Conservation (phyloP, 2,329 filamentous ascomycete genomes). For the Cercospora sp. region DNA sequence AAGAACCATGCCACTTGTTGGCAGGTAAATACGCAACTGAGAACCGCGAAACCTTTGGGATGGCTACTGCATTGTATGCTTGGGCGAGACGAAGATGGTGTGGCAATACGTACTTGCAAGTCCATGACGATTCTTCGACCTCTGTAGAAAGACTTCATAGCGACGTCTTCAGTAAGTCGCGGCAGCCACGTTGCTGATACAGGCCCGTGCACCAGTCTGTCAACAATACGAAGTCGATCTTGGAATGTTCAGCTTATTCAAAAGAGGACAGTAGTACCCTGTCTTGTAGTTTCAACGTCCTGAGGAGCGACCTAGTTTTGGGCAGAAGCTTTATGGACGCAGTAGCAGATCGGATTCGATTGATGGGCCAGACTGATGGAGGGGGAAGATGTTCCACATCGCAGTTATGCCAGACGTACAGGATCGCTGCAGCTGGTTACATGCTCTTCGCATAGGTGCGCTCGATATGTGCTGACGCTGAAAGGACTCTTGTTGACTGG, state of each 20-base stretch:
- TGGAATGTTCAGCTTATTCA: background rate
- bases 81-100: constrained; percentile 27
- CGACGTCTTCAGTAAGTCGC: constrained; percentile 40
- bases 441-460: background rate
- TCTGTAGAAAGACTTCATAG: constrained; percentile 41
- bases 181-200: constrained; percentile 49
- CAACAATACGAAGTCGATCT: background rate
- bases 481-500: background rate
- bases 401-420: background rate
- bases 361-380: background rate
- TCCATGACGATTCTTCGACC: constrained; percentile 36
- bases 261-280: background rate
- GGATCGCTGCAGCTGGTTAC: background rate
- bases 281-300: background rate
- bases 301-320: background rate
- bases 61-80: background rate
- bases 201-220: constrained; percentile 38
- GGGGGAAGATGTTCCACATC: background rate
- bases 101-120: constrained; percentile 32
- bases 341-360: background rate
- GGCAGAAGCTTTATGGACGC: background rate
- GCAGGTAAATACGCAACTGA: background rate
- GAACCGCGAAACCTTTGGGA: background rate
- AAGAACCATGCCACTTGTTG: background rate
- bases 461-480: background rate